A percentile compares a stretch with the other conserved stretches of the same genome.
Evolutionary conservation across 2,329 filamentous ascomycete species (phyloP).

Genomic region (Aspergillaceae sp.): DNA sequence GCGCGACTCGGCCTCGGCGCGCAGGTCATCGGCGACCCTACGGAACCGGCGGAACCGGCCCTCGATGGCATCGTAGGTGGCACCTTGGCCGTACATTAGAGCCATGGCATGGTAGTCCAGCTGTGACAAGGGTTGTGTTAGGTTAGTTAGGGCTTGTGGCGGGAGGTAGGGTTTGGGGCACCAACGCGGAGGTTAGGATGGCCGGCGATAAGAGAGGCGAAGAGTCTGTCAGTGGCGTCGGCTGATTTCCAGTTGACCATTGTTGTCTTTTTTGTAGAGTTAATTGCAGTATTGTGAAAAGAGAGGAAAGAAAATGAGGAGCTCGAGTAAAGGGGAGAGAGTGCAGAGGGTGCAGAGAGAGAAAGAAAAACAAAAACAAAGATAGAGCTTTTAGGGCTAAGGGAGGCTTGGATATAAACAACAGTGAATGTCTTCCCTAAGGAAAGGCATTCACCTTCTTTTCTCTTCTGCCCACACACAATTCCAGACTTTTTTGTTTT

Average conservation of each 20-base stretch:
- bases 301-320: neutral
- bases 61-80: constrained; percentile 43
- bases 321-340: neutral
- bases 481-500: neutral
- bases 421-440: neutral
- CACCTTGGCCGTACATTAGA: constrained; percentile 36
- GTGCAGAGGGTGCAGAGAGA: constrained; percentile 1
- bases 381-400: neutral
- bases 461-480: neutral
- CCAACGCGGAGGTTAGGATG: constrained; percentile 19
- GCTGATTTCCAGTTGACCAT: constrained; percentile 25
- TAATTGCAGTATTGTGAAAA: neutral
- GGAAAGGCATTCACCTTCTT: neutral
- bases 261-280: neutral
- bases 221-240: constrained; percentile 17
- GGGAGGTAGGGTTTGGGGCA: no score
- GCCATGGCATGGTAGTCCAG: constrained; percentile 39
- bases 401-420: neutral
- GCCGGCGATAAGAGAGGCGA: constrained; percentile 20
- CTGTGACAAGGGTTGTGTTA: constrained; percentile 18
- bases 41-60: constrained; percentile 40
- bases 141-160: neutral
- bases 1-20: constrained; percentile 14
- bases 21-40: constrained; percentile 29
- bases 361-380: constrained; percentile 2